Conservation (phyloP, 2,329 filamentous ascomycete genomes). For the Fusarium dlaminii region DNA sequence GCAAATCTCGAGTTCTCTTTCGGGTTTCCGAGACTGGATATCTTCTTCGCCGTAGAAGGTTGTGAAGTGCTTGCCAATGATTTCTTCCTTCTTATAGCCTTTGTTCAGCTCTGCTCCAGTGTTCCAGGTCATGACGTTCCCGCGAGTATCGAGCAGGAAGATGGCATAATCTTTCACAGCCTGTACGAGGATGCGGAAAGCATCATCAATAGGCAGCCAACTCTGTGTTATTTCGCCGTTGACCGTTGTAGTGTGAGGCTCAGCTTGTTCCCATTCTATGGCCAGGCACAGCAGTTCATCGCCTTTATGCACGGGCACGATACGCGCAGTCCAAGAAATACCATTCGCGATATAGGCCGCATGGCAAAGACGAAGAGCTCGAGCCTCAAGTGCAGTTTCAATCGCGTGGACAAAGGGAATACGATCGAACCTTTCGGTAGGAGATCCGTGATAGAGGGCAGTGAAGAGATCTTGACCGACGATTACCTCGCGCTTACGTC, state of each 20-base stretch:
- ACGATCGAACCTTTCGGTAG: background rate
- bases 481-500: background rate
- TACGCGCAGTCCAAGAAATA: constrained; percentile 3
- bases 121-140: constrained; percentile 6
- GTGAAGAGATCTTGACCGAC: constrained; percentile 1
- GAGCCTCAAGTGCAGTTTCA: background rate
- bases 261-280: background rate
- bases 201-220: constrained; percentile 4
- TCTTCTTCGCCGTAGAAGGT: constrained; percentile 6
- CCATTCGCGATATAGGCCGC: background rate
- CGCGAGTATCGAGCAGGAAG: background rate
- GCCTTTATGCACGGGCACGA: background rate
- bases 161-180: constrained; percentile 10
- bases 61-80: background rate
- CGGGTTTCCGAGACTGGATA: background rate
- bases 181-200: background rate
- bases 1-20: constrained; percentile 5
- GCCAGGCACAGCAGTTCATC: background rate
- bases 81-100: constrained; percentile 1
- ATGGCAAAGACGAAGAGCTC: background rate
- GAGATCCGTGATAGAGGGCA: background rate
- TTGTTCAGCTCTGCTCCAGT: constrained; percentile 3
- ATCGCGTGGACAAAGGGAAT: constrained; percentile 1
- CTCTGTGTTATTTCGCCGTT: background rate
- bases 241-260: background rate